Percentiles rank a stretch among this genome's conserved stretches.
phyloP scores from a whole-genome alignment of 345 rosid species.

The Trapa incisa region DNA sequence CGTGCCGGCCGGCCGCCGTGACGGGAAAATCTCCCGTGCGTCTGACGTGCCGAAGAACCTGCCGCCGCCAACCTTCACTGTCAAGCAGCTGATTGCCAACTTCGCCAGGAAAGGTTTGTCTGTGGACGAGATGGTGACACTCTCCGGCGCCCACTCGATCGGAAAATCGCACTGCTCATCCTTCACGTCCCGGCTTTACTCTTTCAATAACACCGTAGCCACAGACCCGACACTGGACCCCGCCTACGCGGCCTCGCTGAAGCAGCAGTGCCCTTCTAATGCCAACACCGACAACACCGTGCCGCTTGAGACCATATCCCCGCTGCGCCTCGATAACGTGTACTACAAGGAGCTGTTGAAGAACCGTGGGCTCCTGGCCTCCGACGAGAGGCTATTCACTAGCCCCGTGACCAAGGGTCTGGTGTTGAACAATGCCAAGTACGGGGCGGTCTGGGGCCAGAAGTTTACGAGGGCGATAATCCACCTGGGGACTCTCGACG shows the following conservation, averaged over 20 bases:
- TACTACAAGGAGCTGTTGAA: conserved; percentile 22
- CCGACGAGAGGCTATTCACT: conserved; percentile 28
- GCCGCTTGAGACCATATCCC: conserved; percentile 14
- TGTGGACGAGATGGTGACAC: conserved; percentile 12
- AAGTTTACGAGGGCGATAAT: conserved; percentile 31
- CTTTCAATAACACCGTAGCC: background rate
- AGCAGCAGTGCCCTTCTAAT: conserved; percentile 21
- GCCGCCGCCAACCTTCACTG: conserved; percentile 14
- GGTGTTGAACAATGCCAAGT: conserved; percentile 19
- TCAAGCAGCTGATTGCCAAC: conserved; percentile 8
- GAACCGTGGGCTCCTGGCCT: conserved; percentile 24
- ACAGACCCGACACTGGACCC: conserved; percentile 25
- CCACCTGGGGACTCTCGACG: conserved; percentile 29
- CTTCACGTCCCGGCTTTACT: conserved; percentile 24
- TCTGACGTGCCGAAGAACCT: conserved; percentile 17
- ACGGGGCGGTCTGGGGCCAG: conserved; percentile 18
- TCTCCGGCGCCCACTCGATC: conserved; percentile 14
- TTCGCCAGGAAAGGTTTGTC: conserved; percentile 9
- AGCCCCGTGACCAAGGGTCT: conserved; percentile 15
- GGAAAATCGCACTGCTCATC: conserved; percentile 28
- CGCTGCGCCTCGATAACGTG: conserved; percentile 21
- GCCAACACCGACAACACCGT: conserved; percentile 8
- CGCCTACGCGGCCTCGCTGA: conserved; percentile 25
- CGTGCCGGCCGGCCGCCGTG: conserved; percentile 30
- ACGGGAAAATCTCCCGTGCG: conserved; percentile 20